Evolutionary conservation across 805 yeast species (phyloP).

Genomic region (Nakazawaea sp.): DNA sequence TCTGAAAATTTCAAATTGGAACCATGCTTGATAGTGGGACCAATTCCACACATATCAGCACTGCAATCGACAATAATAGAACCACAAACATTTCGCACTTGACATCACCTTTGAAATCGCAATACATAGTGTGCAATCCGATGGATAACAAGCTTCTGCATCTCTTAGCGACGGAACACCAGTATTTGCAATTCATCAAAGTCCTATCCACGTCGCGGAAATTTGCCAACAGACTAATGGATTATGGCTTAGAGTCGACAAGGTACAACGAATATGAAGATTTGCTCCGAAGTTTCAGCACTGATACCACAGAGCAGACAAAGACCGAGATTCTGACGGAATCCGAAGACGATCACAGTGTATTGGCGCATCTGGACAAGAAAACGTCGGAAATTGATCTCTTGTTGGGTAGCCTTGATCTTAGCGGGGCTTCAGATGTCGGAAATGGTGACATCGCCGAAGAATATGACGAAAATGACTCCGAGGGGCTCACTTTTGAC

Average conservation of each 20-base stretch:
- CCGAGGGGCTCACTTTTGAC: not conserved
- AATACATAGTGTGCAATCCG: slow-evolving; percentile 6
- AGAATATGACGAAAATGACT: slow-evolving; percentile 1
- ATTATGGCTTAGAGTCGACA: not conserved
- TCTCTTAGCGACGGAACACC: slow-evolving; percentile 4
- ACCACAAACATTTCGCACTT: slow-evolving; percentile 3
- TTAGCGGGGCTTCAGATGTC: not conserved
- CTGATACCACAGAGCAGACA: slow-evolving; percentile 9
- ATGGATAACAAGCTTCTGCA: slow-evolving; percentile 11
- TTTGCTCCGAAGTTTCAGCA: slow-evolving; percentile 8
- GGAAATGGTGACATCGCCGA: not conserved
- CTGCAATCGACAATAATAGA: not conserved
- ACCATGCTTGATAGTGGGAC: too few species aligned
- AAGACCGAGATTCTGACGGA: slow-evolving; percentile 8
- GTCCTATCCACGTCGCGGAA: slow-evolving; percentile 4
- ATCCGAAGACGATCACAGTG: slow-evolving; percentile 1
- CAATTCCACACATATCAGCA: too few species aligned
- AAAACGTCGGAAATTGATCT: not conserved
- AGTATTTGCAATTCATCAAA: slow-evolving; percentile 8
- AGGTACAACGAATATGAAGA: slow-evolving; percentile 5
- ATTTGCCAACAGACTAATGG: slow-evolving; percentile 2
- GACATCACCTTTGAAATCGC: slow-evolving; percentile 6
- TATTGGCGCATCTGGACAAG: not conserved
- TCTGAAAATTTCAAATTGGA: too few species aligned
- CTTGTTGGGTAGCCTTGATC: not conserved